These are phyloP conservation scores for Bipolaris oryzae DNA, from an alignment of 2,329 filamentous ascomycete species.

Conservation along the genomic window DNA sequence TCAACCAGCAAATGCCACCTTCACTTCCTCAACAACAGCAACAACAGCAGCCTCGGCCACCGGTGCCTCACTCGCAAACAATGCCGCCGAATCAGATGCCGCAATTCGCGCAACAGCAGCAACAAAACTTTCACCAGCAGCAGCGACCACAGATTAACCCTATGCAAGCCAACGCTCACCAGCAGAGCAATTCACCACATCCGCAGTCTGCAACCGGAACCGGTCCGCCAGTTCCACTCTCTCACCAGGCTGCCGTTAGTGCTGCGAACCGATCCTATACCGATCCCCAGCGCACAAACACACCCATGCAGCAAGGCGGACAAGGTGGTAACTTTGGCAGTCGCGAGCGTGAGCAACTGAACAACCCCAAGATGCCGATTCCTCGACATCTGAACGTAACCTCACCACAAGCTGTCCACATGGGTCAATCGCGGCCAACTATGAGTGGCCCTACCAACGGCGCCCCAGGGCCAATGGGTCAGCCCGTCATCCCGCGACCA, in stretches of 20 bases:
- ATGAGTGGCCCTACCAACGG: conserved; percentile 77
- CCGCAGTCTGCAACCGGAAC: conserved; percentile 44
- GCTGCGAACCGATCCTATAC: conserved; percentile 50
- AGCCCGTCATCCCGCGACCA: conserved; percentile 81
- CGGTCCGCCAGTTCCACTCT: conserved; percentile 48
- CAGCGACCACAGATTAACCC: conserved; percentile 47
- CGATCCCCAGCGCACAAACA: conserved; percentile 42
- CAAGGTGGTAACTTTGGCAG: conserved; percentile 43
- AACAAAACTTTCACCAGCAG: conserved; percentile 38
- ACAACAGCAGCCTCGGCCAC: conserved; percentile 33
- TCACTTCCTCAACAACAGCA: conserved; percentile 29
- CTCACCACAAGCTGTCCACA: conserved; percentile 73
- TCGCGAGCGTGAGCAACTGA: conserved; percentile 47
- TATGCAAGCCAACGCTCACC: conserved; percentile 43
- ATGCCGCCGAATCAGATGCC: conserved; percentile 38
- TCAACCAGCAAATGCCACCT: conserved; percentile 30
- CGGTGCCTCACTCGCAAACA: conserved; percentile 36
- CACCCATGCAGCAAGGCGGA: conserved; percentile 41
- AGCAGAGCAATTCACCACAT: conserved; percentile 47
- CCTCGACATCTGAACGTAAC: conserved; percentile 78
- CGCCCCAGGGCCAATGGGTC: conserved; percentile 81
- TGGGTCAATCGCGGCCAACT: conserved; percentile 78
- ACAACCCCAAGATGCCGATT: conserved; percentile 75
- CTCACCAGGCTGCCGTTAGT: conserved; percentile 53
- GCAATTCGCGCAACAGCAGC: conserved; percentile 36